Evolutionary conservation across 2,329 filamentous ascomycete genomes (phyloP).

Genomic region (Epichloe uncinata): DNA sequence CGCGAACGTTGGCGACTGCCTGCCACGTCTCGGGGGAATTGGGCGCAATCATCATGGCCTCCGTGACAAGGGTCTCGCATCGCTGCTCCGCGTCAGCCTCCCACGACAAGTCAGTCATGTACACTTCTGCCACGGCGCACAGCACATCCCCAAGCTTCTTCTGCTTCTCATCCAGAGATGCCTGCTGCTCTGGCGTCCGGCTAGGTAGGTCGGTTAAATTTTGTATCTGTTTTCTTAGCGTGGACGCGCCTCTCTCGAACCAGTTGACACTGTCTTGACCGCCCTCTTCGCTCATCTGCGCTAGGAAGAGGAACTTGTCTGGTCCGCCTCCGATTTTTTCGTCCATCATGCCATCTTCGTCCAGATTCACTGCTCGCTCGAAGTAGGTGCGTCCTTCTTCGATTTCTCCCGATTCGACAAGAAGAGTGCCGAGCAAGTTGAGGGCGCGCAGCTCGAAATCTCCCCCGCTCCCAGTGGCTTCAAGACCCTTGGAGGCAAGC

Average conservation of each 20-base stretch:
- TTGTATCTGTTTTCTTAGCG: conserved; percentile 60
- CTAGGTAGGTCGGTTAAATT: conserved; percentile 36
- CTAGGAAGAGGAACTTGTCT: conserved; percentile 91
- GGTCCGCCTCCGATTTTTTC: conserved; percentile 67
- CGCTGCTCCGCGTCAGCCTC: conserved; percentile 79
- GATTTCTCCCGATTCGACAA: conserved; percentile 69
- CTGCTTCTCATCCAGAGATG: conserved; percentile 51
- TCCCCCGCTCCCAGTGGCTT: conserved; percentile 27
- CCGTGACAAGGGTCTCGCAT: conserved; percentile 80
- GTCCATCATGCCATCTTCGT: conserved; percentile 58
- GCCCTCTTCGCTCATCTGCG: conserved; percentile 68
- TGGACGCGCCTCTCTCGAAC: conserved; percentile 58
- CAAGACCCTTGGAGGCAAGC: conserved; percentile 30
- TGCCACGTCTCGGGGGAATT: conserved; percentile 76
- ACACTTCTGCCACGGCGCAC: conserved; percentile 89
- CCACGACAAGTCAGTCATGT: conserved; percentile 96
- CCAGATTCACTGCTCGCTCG: conserved; percentile 56
- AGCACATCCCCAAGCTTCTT: conserved; percentile 79
- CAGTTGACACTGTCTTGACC: conserved; percentile 51
- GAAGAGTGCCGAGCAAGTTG: conserved; percentile 68
- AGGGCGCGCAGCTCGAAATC: conserved; percentile 50
- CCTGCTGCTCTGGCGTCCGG: conserved; percentile 27
- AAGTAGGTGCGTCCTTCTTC: conserved; percentile 64
- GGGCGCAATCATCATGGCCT: conserved; percentile 76
- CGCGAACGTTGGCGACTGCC: conserved; percentile 83